A percentile compares a stretch with the other conserved stretches of the same genome.
Evolutionary conservation across 2,329 filamentous ascomycete genomes (phyloP).

Genomic region (Verticillium zaregamsianum): DNA sequence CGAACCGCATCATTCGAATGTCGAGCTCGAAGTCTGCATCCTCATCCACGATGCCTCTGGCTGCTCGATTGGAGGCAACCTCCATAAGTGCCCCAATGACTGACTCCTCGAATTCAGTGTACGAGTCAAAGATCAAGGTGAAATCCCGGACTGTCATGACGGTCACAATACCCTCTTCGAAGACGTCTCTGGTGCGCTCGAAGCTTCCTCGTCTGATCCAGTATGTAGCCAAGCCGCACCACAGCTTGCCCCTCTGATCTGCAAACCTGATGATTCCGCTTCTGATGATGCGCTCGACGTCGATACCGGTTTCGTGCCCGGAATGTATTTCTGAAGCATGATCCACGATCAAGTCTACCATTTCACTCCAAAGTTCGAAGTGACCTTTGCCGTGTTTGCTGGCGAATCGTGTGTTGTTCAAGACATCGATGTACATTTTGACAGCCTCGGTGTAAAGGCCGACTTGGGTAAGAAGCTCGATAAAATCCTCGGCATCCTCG

Average conservation of each 20-base stretch:
- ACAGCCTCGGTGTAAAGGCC: constrained; percentile 88
- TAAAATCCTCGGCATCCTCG: constrained; percentile 92
- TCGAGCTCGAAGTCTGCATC: constrained; percentile 92
- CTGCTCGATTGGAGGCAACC: constrained; percentile 72
- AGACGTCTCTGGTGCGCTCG: constrained; percentile 86
- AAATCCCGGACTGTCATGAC: constrained; percentile 99
- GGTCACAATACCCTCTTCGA: constrained; percentile 93
- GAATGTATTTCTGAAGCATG: constrained; percentile 84
- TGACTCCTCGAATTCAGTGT: constrained; percentile 94
- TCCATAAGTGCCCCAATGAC: constrained; percentile 92
- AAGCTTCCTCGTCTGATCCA: constrained; percentile 94
- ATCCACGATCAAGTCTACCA: constrained; percentile 90
- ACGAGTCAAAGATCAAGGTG: constrained; percentile 92
- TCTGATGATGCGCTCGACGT: constrained; percentile 87
- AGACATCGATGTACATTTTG: constrained; percentile 82
- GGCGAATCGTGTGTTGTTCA: constrained; percentile 85
- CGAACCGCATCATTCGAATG: constrained; percentile 95
- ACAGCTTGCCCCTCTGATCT: constrained; percentile 91
- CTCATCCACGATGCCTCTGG: constrained; percentile 72
- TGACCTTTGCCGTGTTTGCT: constrained; percentile 94
- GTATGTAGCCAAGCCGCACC: constrained; percentile 92
- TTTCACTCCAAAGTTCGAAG: constrained; percentile 96
- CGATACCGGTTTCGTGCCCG: constrained; percentile 74
- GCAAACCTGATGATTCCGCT: constrained; percentile 88
- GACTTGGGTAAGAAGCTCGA: constrained; percentile 79